phyloP scores from a whole-genome alignment of 2,329 filamentous ascomycete genomes.

The Pestalotiopsis sp. region DNA sequence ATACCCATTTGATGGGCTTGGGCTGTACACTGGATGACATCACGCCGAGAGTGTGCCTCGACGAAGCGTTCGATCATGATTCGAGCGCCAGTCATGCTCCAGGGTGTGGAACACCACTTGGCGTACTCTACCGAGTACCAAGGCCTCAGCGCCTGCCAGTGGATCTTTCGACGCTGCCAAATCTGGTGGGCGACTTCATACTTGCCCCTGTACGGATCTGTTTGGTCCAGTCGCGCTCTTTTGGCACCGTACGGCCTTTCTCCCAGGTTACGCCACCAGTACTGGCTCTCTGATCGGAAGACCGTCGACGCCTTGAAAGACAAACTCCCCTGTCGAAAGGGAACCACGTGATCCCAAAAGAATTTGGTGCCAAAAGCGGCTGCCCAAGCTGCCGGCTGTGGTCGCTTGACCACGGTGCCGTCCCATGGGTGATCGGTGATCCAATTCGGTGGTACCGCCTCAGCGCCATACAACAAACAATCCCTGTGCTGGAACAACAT shows the following conservation, averaged over 20 bases:
- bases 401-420: neutral
- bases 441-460: too few relatives aligned
- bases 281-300: neutral
- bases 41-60: constrained; percentile 8
- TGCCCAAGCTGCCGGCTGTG: neutral
- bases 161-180: neutral
- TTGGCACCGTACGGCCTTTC: neutral
- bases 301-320: neutral
- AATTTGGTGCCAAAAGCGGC: neutral
- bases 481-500: too few relatives aligned
- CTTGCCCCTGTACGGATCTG: neutral
- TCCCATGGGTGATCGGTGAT: too few relatives aligned
- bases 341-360: constrained; percentile 9
- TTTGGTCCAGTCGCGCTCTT: neutral
- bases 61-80: constrained; percentile 6
- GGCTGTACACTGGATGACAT: neutral
- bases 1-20: neutral
- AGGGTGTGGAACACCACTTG: constrained; percentile 12
- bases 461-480: too few relatives aligned
- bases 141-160: constrained; percentile 4
- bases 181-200: neutral
- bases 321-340: neutral
- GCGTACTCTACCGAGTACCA: constrained; percentile 13
- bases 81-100: constrained; percentile 11
- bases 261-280: neutral